These are phyloP conservation scores for Epichloe baconii DNA, from an alignment of 2,329 filamentous ascomycete species.

Conservation along the genomic window DNA sequence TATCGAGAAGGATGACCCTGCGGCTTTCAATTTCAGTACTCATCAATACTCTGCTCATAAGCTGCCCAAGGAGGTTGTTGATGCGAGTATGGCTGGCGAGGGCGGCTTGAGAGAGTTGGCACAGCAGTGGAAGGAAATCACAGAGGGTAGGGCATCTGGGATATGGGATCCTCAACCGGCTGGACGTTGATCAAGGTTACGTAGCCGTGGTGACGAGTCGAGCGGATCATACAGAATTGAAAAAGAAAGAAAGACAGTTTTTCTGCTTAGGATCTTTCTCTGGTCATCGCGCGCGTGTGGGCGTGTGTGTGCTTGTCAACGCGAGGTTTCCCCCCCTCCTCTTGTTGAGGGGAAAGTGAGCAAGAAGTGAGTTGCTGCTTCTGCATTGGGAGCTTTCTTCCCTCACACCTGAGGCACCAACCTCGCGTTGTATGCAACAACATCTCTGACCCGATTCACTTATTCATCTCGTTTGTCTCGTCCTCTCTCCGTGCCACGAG, in stretches of 20 bases:
- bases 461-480: neutral
- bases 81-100: conserved; percentile 52
- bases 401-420: conserved; percentile 5
- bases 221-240: neutral
- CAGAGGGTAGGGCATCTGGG: conserved; percentile 25
- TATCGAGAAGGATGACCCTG: conserved; percentile 71
- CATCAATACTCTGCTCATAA: conserved; percentile 93
- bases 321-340: too few relatives aligned
- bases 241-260: neutral
- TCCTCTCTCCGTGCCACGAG: neutral
- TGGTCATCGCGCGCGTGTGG: too few relatives aligned
- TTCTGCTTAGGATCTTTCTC: too few relatives aligned
- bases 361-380: conserved; percentile 7
- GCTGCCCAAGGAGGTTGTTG: conserved; percentile 82
- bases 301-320: too few relatives aligned
- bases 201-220: neutral
- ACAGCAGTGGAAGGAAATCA: conserved; percentile 55
- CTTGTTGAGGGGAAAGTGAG: conserved; percentile 2
- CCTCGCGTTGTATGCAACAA: neutral
- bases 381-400: neutral
- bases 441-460: neutral
- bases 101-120: conserved; percentile 74
- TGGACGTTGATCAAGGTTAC: neutral
- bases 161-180: conserved; percentile 25
- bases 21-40: conserved; percentile 74